Evolutionary conservation across 192 early-diverging fungal genomes (phyloP).

Genomic region (Umbelopsis vinacea): DNA sequence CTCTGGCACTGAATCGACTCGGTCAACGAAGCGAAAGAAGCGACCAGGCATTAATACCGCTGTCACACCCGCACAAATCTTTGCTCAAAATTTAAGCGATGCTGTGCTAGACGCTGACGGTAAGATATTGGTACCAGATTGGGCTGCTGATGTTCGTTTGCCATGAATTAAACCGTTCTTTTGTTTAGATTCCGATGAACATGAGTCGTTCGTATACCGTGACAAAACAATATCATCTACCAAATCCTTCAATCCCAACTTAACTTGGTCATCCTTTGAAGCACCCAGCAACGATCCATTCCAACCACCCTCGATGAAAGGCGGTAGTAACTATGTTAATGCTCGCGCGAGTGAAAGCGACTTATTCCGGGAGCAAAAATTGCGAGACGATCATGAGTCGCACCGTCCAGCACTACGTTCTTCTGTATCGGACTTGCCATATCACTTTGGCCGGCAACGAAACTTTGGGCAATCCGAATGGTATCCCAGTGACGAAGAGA

Average conservation of each 20-base stretch:
- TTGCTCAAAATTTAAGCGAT: slow-evolving; percentile 40
- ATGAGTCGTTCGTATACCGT: slow-evolving; percentile 39
- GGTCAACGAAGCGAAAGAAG: slow-evolving; percentile 32
- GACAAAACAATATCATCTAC: slow-evolving; percentile 29
- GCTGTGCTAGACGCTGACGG: slow-evolving; percentile 44
- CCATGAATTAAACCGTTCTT: neutral
- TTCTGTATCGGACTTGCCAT: slow-evolving; percentile 31
- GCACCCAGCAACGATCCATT: slow-evolving; percentile 15
- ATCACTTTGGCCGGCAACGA: slow-evolving; percentile 23
- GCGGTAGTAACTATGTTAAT: slow-evolving; percentile 3
- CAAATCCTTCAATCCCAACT: slow-evolving; percentile 14
- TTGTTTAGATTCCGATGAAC: slow-evolving; percentile 42
- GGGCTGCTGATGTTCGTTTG: too few relatives aligned
- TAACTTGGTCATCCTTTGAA: slow-evolving; percentile 30
- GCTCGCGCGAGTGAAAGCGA: slow-evolving; percentile 11
- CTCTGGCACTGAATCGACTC: slow-evolving; percentile 38
- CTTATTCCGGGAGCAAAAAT: slow-evolving; percentile 12
- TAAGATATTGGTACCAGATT: too few relatives aligned
- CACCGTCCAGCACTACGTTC: slow-evolving; percentile 36
- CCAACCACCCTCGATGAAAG: neutral
- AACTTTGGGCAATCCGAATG: slow-evolving; percentile 25
- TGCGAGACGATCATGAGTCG: slow-evolving; percentile 7
- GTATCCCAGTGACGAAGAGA: slow-evolving; percentile 39
- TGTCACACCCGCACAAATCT: slow-evolving; percentile 42
- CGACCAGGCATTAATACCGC: slow-evolving; percentile 20